A percentile compares a stretch with the other conserved stretches of the same genome.
These are phyloP conservation scores for Microcos paniculata DNA, from an alignment of 345 rosid species.

Conservation along the genomic window DNA sequence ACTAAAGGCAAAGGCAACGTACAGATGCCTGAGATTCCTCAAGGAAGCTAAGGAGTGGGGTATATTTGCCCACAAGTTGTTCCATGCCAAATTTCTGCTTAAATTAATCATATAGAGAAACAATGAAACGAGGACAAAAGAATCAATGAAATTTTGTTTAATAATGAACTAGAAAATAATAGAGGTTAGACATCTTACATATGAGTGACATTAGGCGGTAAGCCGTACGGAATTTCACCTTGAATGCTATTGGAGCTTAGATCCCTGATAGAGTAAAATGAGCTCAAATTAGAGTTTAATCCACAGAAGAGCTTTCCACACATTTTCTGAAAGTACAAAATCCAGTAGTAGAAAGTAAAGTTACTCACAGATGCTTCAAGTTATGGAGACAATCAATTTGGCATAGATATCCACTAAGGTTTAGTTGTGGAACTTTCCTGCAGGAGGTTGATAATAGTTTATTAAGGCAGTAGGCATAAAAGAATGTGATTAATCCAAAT, in stretches of 20 bases:
- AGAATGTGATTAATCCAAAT: not conserved
- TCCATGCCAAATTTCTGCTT: slow-evolving; percentile 75
- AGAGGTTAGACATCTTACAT: slow-evolving; percentile 49
- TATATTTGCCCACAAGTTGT: slow-evolving; percentile 59
- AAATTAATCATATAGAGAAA: not conserved
- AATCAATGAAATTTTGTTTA: not conserved
- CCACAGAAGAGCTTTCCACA: not conserved
- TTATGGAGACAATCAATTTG: slow-evolving; percentile 63
- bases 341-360: slow-evolving; percentile 11
- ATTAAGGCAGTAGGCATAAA: not conserved
- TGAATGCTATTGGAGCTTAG: slow-evolving; percentile 59
- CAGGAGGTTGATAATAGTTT: slow-evolving; percentile 12
- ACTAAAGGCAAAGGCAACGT: slow-evolving; percentile 28
- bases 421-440: slow-evolving; percentile 60
- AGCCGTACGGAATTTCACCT: slow-evolving; percentile 71
- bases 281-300: slow-evolving; percentile 3
- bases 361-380: slow-evolving; percentile 70
- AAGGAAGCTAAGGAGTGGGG: slow-evolving; percentile 64
- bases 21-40: slow-evolving; percentile 67
- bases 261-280: slow-evolving; percentile 52
- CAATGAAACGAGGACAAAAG: not conserved
- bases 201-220: slow-evolving; percentile 80
- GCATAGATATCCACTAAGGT: slow-evolving; percentile 63
- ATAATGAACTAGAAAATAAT: not conserved
- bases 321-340: not conserved